Evolutionary conservation across 768 basidiomycete genomes (phyloP).

Genomic region (Leccinum ochraceum): DNA sequence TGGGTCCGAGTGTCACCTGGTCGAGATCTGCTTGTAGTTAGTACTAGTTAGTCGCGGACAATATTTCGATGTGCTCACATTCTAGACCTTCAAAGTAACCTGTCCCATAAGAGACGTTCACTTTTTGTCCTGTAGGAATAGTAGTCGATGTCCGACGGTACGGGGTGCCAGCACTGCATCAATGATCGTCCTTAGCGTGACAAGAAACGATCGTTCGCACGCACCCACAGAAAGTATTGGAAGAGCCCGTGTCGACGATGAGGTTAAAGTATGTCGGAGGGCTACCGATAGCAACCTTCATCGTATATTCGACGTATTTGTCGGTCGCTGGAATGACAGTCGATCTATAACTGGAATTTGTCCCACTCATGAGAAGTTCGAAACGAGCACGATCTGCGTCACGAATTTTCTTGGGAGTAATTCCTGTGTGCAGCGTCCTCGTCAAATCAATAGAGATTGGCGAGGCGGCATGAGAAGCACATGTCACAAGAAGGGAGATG

Average conservation of each 20-base stretch:
- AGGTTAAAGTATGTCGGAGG: conserved; percentile 32
- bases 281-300: conserved; percentile 26
- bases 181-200: not conserved
- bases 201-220: not conserved
- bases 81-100: conserved; percentile 37
- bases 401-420: conserved; percentile 14
- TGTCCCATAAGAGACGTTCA: conserved; percentile 14
- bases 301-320: conserved; percentile 18
- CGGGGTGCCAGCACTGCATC: conserved; percentile 17
- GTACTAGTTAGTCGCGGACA: not conserved
- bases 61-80: conserved; percentile 17
- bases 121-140: conserved; percentile 23
- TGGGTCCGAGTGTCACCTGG: conserved; percentile 25
- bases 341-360: not conserved
- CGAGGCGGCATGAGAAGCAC: too few relatives aligned
- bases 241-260: too few relatives aligned
- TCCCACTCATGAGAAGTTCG: conserved; percentile 2
- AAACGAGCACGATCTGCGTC: conserved; percentile 21
- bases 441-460: too few relatives aligned
- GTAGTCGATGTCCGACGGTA: conserved; percentile 27
- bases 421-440: too few relatives aligned
- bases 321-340: conserved; percentile 16
- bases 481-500: too few relatives aligned
- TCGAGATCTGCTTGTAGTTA: conserved; percentile 22
- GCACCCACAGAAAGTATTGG: conserved; percentile 26